phyloP scores from a whole-genome alignment of 2,329 filamentous ascomycete species.

The Cordyceps javanica region DNA sequence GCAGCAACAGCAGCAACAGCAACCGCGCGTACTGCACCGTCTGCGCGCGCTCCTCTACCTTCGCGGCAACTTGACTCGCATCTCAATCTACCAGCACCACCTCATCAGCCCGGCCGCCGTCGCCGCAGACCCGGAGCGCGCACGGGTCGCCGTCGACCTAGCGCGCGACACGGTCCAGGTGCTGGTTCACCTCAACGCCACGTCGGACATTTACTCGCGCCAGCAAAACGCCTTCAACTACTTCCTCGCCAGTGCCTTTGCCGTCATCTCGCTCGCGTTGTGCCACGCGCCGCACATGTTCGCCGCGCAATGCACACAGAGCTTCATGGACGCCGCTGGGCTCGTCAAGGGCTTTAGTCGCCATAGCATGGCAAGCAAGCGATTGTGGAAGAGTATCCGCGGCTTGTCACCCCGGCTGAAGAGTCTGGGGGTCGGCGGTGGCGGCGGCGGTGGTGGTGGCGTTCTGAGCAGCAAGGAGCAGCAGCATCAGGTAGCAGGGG shows the following conservation, averaged over 20 bases:
- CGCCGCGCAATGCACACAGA: constrained; percentile 28
- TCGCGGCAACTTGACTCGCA: constrained; percentile 39
- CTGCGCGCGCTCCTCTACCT: constrained; percentile 37
- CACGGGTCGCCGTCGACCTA: constrained; percentile 32
- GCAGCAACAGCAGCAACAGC: constrained; percentile 17
- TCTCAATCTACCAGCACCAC: constrained; percentile 38
- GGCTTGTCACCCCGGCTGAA: constrained; percentile 27
- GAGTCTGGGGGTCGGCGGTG: constrained; percentile 18
- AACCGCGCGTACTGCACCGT: constrained; percentile 32
- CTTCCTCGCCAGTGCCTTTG: constrained; percentile 24
- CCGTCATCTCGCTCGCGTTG: constrained; percentile 36
- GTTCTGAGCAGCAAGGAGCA: neutral
- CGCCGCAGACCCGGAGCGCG: constrained; percentile 26
- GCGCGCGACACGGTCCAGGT: constrained; percentile 25
- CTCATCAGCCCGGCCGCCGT: constrained; percentile 33
- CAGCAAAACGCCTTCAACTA: constrained; percentile 25
- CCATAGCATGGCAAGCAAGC: constrained; percentile 25
- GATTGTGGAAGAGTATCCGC: constrained; percentile 31
- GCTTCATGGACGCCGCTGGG: constrained; percentile 26
- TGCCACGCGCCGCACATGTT: constrained; percentile 38
- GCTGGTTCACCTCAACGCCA: constrained; percentile 22
- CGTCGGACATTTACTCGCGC: constrained; percentile 23
- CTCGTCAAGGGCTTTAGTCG: constrained; percentile 28
- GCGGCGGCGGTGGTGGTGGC: too few relatives aligned
- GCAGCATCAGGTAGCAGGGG: neutral